Evolutionary conservation across 2,329 filamentous ascomycete genomes (phyloP).

Genomic region (Didymella keratinophila): DNA sequence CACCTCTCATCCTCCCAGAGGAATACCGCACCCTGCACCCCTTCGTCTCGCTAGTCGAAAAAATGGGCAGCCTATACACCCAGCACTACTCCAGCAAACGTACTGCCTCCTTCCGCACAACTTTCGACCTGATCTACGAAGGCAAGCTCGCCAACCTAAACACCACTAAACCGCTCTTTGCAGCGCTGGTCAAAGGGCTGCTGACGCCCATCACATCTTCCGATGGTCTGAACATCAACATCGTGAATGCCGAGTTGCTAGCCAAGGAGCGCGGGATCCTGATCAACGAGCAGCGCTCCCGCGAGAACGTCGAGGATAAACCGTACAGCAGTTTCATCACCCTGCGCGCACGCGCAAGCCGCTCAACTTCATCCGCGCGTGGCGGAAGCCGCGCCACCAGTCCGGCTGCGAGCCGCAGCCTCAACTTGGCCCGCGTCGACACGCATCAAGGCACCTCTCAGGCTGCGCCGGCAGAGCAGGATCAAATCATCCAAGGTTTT

Average conservation of each 20-base stretch:
- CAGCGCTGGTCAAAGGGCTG: slow-evolving; percentile 79
- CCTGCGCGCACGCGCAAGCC: slow-evolving; percentile 63
- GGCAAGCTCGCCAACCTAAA: slow-evolving; percentile 74
- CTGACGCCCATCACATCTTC: slow-evolving; percentile 70
- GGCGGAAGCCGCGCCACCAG: slow-evolving; percentile 36
- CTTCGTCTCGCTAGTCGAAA: slow-evolving; percentile 78
- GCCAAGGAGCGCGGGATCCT: slow-evolving; percentile 80
- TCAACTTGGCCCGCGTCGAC: slow-evolving; percentile 1
- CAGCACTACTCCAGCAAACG: slow-evolving; percentile 69
- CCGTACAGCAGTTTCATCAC: slow-evolving; percentile 77
- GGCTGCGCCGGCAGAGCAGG: slow-evolving; percentile 22
- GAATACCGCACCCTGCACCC: slow-evolving; percentile 81
- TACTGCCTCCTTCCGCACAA: slow-evolving; percentile 63
- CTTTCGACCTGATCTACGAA: slow-evolving; percentile 79
- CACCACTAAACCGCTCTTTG: slow-evolving; percentile 81
- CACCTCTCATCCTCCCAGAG: slow-evolving; percentile 80
- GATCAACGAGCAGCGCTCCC: slow-evolving; percentile 75
- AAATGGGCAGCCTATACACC: slow-evolving; percentile 80
- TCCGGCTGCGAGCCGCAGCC: slow-evolving; percentile 33
- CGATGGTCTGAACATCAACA: slow-evolving; percentile 76
- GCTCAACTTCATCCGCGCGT: slow-evolving; percentile 44
- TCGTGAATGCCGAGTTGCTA: slow-evolving; percentile 80
- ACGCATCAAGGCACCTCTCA: slow-evolving; percentile 15
- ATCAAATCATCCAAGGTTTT: slow-evolving; percentile 70
- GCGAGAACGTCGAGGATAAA: slow-evolving; percentile 65